Evolutionary conservation across 2,329 filamentous ascomycete species (phyloP), one percentile per base, ranked within the genome.

Genomic region (Epichloe gansuensis): DNA sequence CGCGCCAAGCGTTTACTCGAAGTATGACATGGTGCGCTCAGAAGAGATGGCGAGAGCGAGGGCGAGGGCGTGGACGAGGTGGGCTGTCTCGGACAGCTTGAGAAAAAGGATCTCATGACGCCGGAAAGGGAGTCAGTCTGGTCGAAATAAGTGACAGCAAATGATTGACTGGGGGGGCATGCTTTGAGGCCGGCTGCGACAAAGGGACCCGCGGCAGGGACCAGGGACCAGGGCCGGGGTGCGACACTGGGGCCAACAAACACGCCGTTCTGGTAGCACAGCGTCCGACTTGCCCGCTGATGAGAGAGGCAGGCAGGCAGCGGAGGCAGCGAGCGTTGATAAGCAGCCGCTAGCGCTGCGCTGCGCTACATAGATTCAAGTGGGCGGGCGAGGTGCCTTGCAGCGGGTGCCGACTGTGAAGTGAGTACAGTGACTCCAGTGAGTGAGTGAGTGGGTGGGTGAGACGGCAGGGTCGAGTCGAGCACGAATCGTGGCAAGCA

Each of bases 51-150:
- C 41, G 47, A 42, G 48, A 17, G 46, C 25, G 45, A 31, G 4
- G 41, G 34, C 25, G 48, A 34, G 25, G 46, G 21, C 11, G 45
- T 17, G n/a, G 55, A 51, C 13, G 51, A 17, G 39, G 34, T 21
- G 50, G 42, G n/a, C 34, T 48, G 54, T 45, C 50, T 49, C 38
- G 56, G 45, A 45, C 42, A 47, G 48, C 38, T 51, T n/a, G 50
- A 54, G 34, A 56, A 56, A 31, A 56, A 48, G 23, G 51, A 57
- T 49, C 38, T 56, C 54, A 57, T 57, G 31, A 28, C 44, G 49
- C n/a, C 28, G 39, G 38, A 13, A 21, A 52, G 21, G 25, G 37
- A 21, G 17, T 21, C 17, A 48, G 45, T 48, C 28, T 11, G 28
- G 28, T 31, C 48, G 37, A 43, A 35, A 54, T 34, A 39, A 39